Conservation (phyloP, 768 basidiomycete species). For the Daedalea quercina region DNA sequence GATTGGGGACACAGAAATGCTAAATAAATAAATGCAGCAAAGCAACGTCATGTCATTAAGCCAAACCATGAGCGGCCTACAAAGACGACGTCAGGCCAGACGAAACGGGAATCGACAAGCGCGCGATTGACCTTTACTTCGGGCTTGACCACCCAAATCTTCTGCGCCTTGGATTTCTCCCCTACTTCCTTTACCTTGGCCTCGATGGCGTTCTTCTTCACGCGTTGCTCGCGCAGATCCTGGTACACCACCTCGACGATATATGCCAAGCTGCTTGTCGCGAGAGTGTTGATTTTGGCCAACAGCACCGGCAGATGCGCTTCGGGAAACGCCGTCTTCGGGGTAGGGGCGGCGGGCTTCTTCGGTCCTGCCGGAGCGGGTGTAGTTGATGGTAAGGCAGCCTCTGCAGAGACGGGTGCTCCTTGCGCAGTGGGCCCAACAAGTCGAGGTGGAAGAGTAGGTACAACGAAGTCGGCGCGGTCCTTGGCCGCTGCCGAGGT, state of each 20-base stretch:
- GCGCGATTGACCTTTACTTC: slow-evolving; percentile 16
- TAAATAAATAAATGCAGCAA: too few relatives aligned
- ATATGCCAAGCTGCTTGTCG: slow-evolving; percentile 54
- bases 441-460: slow-evolving; percentile 20
- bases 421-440: background rate
- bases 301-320: slow-evolving; percentile 53
- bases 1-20: too few relatives aligned
- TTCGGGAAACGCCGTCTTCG: slow-evolving; percentile 67
- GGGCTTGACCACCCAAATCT: slow-evolving; percentile 66
- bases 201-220: slow-evolving; percentile 82
- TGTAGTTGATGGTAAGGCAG: slow-evolving; percentile 1
- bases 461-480: slow-evolving; percentile 36
- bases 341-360: slow-evolving; percentile 12
- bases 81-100: background rate
- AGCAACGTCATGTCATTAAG: background rate
- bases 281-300: slow-evolving; percentile 53
- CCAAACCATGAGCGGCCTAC: slow-evolving; percentile 9
- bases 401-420: too few relatives aligned
- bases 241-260: slow-evolving; percentile 71
- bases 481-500: slow-evolving; percentile 21
- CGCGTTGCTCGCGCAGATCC: slow-evolving; percentile 58
- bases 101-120: background rate
- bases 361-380: slow-evolving; percentile 19
- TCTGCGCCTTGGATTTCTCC: slow-evolving; percentile 68
- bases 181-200: slow-evolving; percentile 72